phyloP scores from a whole-genome alignment of 495 filamentous ascomycete genomes.

The Aspergillus bertholletiae region DNA sequence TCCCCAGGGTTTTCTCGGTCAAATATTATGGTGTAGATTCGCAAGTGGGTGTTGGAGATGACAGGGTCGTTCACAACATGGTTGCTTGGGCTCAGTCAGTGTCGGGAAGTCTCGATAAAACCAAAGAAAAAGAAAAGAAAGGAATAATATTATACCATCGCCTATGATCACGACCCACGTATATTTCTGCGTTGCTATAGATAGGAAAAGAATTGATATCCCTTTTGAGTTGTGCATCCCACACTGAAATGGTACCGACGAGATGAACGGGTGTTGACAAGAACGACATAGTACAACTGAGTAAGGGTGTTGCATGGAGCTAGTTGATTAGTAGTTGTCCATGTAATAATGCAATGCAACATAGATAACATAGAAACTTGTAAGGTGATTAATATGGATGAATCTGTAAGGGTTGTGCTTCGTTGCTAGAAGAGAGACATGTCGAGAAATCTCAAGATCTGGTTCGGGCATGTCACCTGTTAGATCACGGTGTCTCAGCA shows the following conservation, averaged over 20 bases:
- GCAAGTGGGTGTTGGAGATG: conserved; percentile 57
- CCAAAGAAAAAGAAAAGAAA: background rate
- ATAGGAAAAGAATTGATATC: conserved; percentile 12
- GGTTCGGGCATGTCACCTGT: too few species aligned
- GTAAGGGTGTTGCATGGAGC: too few species aligned
- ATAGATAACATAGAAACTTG: background rate
- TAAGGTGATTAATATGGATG: too few species aligned
- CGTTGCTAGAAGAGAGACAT: too few species aligned
- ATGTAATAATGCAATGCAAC: background rate
- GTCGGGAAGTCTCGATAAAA: background rate
- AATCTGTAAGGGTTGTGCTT: too few species aligned
- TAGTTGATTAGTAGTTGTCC: too few species aligned
- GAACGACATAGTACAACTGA: background rate
- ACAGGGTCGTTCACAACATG: conserved; percentile 36
- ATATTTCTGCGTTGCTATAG: conserved; percentile 28
- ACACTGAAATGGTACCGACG: conserved; percentile 26
- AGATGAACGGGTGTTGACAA: background rate
- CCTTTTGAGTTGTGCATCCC: conserved; percentile 14
- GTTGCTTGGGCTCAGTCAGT: conserved; percentile 26
- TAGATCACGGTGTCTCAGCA: too few species aligned
- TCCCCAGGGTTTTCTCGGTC: conserved; percentile 30
- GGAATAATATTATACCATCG: conserved; percentile 32
- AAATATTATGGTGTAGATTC: conserved; percentile 59
- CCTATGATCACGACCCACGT: conserved; percentile 35
- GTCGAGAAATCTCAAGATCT: too few species aligned